These are phyloP conservation scores for Exophiala lecanii-corni DNA, from an alignment of 2,329 filamentous ascomycete species.

Conservation along the genomic window DNA sequence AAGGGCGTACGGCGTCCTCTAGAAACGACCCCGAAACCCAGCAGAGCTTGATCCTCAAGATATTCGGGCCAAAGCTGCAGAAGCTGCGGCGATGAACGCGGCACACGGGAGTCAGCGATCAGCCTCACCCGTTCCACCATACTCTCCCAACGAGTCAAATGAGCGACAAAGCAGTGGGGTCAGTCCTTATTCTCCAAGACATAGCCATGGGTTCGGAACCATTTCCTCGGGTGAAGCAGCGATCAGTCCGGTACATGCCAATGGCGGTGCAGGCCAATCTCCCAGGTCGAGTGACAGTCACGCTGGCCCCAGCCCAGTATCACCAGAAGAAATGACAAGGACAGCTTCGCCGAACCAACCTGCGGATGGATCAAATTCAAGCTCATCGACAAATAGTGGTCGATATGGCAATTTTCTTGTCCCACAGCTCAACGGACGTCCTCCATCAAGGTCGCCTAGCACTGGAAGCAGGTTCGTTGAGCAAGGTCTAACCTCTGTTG, in stretches of 20 bases:
- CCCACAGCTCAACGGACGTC: slow-evolving; percentile 19
- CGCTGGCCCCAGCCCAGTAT: slow-evolving; percentile 11
- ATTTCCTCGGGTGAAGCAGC: slow-evolving; percentile 21
- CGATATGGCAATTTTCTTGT: slow-evolving; percentile 8
- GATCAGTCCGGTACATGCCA: slow-evolving; percentile 23
- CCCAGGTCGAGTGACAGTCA: slow-evolving; percentile 13
- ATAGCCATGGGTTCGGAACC: slow-evolving; percentile 22
- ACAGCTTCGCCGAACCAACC: slow-evolving; percentile 1
- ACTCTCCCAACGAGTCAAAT: slow-evolving; percentile 20
- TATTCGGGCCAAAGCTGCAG: slow-evolving; percentile 16
- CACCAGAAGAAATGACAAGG: slow-evolving; percentile 14
- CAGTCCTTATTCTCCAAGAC: slow-evolving; percentile 21
- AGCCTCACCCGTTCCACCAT: slow-evolving; percentile 24
- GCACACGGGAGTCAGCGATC: slow-evolving; percentile 11
- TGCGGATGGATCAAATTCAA: slow-evolving; percentile 1
- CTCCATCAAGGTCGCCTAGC: slow-evolving; percentile 20
- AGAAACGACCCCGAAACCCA: slow-evolving; percentile 23
- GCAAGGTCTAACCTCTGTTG: slow-evolving; percentile 20
- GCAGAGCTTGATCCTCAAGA: slow-evolving; percentile 22
- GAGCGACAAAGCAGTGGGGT: slow-evolving; percentile 19
- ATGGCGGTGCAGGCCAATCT: slow-evolving; percentile 12
- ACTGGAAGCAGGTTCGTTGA: slow-evolving; percentile 25
- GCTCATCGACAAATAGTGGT: slow-evolving; percentile 5
- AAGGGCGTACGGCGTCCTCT: slow-evolving; percentile 3
- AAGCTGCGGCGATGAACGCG: slow-evolving; percentile 6